Conservation (phyloP, 164 flowering plant species). For the Magnolia changhungtana region DNA sequence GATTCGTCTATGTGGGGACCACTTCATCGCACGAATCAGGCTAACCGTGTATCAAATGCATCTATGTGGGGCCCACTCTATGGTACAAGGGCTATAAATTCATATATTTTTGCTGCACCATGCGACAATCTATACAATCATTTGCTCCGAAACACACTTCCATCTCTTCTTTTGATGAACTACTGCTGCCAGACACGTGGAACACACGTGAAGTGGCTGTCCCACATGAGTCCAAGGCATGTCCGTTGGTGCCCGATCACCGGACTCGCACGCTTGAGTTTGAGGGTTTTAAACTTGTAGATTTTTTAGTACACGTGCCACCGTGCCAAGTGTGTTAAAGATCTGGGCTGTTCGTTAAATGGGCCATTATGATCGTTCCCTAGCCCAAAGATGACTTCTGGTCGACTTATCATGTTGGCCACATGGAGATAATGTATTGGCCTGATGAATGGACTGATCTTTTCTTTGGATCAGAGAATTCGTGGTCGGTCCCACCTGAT, state of each 20-base stretch:
- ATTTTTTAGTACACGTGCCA: not conserved
- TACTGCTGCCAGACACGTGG: not conserved
- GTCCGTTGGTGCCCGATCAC: not conserved
- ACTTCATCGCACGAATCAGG: no score
- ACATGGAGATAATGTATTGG: no score
- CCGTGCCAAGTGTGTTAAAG: not conserved
- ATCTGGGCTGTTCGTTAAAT: not conserved
- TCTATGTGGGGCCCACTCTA: no score
- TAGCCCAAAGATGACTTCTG: not conserved
- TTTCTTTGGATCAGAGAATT: no score
- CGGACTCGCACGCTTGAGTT: no score
- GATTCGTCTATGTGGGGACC: no score
- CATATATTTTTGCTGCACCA: not conserved
- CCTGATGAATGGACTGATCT: no score
- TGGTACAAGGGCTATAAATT: no score
- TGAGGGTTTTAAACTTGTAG: no score
- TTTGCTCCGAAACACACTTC: not conserved
- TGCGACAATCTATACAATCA: conserved; percentile 4
- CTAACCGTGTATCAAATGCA: no score
- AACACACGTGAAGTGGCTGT: not conserved
- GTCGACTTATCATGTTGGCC: not conserved
- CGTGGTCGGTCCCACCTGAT: no score
- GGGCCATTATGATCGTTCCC: no score
- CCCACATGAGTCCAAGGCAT: not conserved
- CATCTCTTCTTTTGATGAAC: conserved; percentile 5